phyloP scores from a whole-genome alignment of 257 asterid species.

The Lycium ferocissimum region DNA sequence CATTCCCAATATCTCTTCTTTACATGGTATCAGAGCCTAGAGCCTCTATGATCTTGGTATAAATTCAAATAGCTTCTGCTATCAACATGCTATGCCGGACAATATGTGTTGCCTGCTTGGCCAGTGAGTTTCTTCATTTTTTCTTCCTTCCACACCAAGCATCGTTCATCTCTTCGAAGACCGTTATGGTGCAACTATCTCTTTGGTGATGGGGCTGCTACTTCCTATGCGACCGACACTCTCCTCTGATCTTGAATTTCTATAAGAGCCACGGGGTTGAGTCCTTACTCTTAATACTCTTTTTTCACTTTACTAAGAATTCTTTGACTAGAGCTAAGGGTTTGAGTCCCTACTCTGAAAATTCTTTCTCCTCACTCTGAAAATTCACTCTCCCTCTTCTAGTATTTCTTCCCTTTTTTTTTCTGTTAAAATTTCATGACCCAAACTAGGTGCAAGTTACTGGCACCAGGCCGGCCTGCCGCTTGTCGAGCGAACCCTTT shows the following conservation, averaged over 20 bases:
- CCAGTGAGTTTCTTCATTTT: not conserved
- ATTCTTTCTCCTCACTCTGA: not conserved
- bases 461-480: no score
- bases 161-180: not conserved
- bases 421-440: not conserved
- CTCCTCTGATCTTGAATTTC: not conserved
- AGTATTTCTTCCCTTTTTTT: not conserved
- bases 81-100: not conserved
- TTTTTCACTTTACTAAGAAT: not conserved
- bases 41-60: not conserved
- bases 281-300: not conserved
- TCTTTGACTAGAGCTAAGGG: not conserved
- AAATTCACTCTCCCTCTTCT: not conserved
- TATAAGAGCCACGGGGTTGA: not conserved
- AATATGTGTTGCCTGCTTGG: not conserved
- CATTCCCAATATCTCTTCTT: not conserved
- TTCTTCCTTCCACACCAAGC: not conserved
- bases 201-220: not conserved
- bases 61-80: not conserved
- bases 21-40: not conserved
- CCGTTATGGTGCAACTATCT: not conserved
- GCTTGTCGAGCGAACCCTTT: no score
- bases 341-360: not conserved
- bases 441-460: no score
- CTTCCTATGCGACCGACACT: not conserved